These are phyloP conservation scores for Arxiozyma slooffiae DNA, from an alignment of 1,139 yeast species.

Conservation along the genomic window DNA sequence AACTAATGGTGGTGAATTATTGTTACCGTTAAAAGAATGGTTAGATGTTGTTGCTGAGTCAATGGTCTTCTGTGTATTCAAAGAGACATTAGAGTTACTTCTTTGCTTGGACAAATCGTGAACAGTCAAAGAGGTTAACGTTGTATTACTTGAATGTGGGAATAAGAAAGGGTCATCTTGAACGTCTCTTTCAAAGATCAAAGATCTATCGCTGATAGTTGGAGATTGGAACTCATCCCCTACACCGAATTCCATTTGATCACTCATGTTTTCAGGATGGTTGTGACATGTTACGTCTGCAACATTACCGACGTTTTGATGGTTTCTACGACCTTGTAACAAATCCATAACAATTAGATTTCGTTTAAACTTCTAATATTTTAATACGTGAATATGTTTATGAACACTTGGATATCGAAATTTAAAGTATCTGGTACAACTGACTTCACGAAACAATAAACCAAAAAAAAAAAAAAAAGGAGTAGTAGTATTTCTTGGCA, in stretches of 20 bases:
- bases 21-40: background rate
- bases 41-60: conserved; percentile 6
- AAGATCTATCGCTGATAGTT: conserved; percentile 13
- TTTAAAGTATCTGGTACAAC: background rate
- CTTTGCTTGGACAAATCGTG: conserved; percentile 3
- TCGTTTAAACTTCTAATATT: no score
- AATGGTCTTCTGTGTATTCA: conserved; percentile 6
- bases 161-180: conserved; percentile 37
- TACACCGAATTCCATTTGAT: background rate
- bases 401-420: background rate
- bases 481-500: background rate
- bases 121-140: conserved; percentile 2
- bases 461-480: background rate
- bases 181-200: conserved; percentile 55
- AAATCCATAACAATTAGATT: background rate
- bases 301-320: background rate
- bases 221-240: background rate
- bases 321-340: background rate
- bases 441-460: no score
- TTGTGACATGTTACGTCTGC: background rate
- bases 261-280: background rate
- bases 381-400: background rate
- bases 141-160: conserved; percentile 2
- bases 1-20: background rate
- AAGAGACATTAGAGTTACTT: conserved; percentile 8